These are phyloP conservation scores for Teunomyces gatunensis DNA, from an alignment of 805 yeast genomes.

Conservation along the genomic window DNA sequence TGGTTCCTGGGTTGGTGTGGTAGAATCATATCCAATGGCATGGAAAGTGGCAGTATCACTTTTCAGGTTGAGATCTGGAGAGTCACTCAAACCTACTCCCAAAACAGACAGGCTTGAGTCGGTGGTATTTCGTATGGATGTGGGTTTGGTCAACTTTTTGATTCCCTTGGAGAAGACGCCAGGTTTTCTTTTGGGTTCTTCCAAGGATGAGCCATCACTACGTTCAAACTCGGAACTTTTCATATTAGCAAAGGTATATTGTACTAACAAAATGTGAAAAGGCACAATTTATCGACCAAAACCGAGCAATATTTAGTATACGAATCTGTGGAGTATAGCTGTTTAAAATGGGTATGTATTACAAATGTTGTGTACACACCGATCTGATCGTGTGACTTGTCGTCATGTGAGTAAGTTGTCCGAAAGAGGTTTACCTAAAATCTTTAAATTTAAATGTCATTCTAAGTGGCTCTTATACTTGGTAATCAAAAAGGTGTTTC, in stretches of 20 bases:
- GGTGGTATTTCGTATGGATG: slow-evolving; percentile 23
- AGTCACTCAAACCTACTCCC: not conserved
- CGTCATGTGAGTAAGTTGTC: not conserved
- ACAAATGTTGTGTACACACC: not conserved
- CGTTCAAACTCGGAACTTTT: not conserved
- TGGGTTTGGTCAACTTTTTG: slow-evolving; percentile 27
- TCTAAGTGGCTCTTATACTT: no score
- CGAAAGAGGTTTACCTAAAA: no score
- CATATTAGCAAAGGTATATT: not conserved
- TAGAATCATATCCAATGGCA: slow-evolving; percentile 36
- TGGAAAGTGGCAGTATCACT: slow-evolving; percentile 20
- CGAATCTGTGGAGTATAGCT: slow-evolving; percentile 1
- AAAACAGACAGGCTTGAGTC: slow-evolving; percentile 2
- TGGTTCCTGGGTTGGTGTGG: slow-evolving; percentile 24
- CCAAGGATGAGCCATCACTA: not conserved
- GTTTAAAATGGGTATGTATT: not conserved
- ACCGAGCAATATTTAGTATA: not conserved
- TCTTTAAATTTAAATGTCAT: no score
- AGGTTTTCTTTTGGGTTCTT: slow-evolving; percentile 1
- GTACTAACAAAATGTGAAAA: not conserved
- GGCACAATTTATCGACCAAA: not conserved
- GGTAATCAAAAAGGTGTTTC: no score
- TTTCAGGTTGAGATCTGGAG: not conserved
- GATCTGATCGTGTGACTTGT: not conserved
- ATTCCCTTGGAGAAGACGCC: slow-evolving; percentile 25